A percentile compares a stretch with the other conserved stretches of the same genome.
Conservation (phyloP, 257 asterid genomes). For the Solanum verrucosum region DNA sequence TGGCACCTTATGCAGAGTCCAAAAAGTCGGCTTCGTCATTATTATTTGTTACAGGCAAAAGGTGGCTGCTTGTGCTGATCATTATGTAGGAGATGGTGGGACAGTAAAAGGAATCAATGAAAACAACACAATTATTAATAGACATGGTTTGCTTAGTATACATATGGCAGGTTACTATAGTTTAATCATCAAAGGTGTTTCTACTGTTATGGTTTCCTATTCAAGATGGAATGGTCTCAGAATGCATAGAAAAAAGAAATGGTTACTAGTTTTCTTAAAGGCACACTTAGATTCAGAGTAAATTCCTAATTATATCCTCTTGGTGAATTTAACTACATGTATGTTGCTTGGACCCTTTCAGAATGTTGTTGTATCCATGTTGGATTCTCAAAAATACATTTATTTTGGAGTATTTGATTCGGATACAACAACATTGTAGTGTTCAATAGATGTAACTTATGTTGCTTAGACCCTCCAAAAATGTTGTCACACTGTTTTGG, state of each 20-base stretch:
- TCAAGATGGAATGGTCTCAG: slow-evolving; percentile 9
- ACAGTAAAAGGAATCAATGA: slow-evolving; percentile 4
- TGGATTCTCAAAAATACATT: background rate
- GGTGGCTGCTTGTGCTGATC: slow-evolving; percentile 4
- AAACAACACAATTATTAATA: background rate
- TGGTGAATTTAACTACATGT: background rate
- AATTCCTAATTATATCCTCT: background rate
- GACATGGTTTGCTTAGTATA: slow-evolving; percentile 2
- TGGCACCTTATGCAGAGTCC: no score
- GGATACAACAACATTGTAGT: background rate
- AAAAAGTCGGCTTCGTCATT: background rate
- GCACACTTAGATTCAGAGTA: slow-evolving; percentile 10
- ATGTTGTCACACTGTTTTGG: background rate
- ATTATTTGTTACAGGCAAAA: background rate
- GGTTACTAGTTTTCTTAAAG: slow-evolving; percentile 5
- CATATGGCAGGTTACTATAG: slow-evolving; percentile 9
- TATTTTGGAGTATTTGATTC: background rate
- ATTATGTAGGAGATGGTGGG: slow-evolving; percentile 8
- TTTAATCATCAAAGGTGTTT: slow-evolving; percentile 1
- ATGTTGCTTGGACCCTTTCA: background rate
- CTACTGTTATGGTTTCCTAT: slow-evolving; percentile 8
- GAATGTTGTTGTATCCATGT: background rate
- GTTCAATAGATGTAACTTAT: background rate
- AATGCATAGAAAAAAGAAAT: slow-evolving; percentile 1
- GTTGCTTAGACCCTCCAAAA: background rate